phyloP scores from a whole-genome alignment of 352 stramenopile genomes.

The Saprolegnia diclina region DNA sequence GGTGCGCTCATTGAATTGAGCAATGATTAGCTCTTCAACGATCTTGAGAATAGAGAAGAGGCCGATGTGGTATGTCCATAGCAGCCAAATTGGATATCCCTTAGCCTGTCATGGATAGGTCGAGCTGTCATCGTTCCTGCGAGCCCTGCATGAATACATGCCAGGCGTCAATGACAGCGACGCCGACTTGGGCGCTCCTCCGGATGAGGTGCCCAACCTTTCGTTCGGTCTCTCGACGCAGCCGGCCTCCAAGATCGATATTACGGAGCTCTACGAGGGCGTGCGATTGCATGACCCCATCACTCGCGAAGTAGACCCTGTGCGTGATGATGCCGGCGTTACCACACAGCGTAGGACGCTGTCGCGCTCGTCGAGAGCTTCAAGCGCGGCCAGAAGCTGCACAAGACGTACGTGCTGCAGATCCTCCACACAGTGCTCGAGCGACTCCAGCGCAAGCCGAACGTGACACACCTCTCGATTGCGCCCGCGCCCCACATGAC shows the following conservation, averaged over 20 bases:
- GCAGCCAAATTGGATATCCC: too few relatives aligned
- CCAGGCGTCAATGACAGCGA: slow-evolving; percentile 48
- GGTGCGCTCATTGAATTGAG: not conserved
- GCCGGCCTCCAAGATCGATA: slow-evolving; percentile 68
- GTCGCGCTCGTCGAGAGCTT: slow-evolving; percentile 72
- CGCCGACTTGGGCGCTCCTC: slow-evolving; percentile 16
- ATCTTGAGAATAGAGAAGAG: slow-evolving; percentile 81
- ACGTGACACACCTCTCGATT: slow-evolving; percentile 60
- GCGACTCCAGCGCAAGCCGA: slow-evolving; percentile 51
- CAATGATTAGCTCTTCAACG: slow-evolving; percentile 60
- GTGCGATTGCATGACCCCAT: slow-evolving; percentile 53
- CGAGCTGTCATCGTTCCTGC: slow-evolving; percentile 73
- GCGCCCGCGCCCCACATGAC: slow-evolving; percentile 70
- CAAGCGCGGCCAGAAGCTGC: slow-evolving; percentile 71
- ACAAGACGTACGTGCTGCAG: slow-evolving; percentile 63
- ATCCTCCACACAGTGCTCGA: slow-evolving; percentile 54
- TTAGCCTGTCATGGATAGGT: slow-evolving; percentile 33
- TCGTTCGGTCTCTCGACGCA: slow-evolving; percentile 42
- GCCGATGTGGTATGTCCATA: slow-evolving; percentile 53
- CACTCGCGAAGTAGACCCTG: slow-evolving; percentile 36
- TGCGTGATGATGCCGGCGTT: not conserved
- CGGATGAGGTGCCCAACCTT: slow-evolving; percentile 6
- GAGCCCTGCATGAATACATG: slow-evolving; percentile 71
- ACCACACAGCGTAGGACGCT: slow-evolving; percentile 35
- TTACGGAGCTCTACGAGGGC: slow-evolving; percentile 76